phyloP scores from a whole-genome alignment of 768 basidiomycete species.

The Megacollybia marginata region DNA sequence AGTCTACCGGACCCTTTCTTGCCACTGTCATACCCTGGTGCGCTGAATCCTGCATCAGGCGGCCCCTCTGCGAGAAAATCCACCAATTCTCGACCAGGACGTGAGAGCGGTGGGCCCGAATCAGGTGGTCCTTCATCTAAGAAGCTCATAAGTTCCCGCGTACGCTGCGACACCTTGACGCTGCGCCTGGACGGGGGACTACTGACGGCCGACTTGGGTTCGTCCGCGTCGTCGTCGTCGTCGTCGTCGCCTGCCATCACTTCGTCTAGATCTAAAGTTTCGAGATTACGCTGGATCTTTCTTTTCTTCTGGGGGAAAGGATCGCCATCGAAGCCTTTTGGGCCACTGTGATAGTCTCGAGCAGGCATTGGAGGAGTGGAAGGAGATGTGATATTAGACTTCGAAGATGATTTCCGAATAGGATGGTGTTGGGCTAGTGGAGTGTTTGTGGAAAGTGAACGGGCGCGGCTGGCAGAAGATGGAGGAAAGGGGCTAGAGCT shows the following conservation, averaged over 20 bases:
- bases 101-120: constrained; percentile 30
- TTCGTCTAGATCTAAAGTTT: constrained; percentile 71
- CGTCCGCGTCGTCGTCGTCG: constrained; percentile 29
- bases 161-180: constrained; percentile 30
- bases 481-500: constrained; percentile 30
- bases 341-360: constrained; percentile 13
- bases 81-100: constrained; percentile 40
- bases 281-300: constrained; percentile 46
- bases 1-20: constrained; percentile 53
- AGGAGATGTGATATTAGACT: constrained; percentile 20
- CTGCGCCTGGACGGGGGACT: constrained; percentile 6
- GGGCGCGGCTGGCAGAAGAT: constrained; percentile 18
- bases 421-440: constrained; percentile 8
- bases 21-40: constrained; percentile 29
- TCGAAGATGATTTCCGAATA: constrained; percentile 15
- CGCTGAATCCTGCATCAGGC: constrained; percentile 31
- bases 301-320: constrained; percentile 43
- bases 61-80: constrained; percentile 56
- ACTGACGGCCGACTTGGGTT: constrained; percentile 7
- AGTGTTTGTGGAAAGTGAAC: constrained; percentile 24
- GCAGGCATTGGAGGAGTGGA: constrained; percentile 20
- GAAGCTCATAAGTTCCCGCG: constrained; percentile 51
- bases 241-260: constrained; percentile 66
- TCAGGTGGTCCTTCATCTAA: constrained; percentile 49
- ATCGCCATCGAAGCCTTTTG: constrained; percentile 18